Evolutionary conservation across 257 asterid species (phyloP), one percentile per base, ranked within the genome.

Genomic region (Gynochthodes officinalis): DNA sequence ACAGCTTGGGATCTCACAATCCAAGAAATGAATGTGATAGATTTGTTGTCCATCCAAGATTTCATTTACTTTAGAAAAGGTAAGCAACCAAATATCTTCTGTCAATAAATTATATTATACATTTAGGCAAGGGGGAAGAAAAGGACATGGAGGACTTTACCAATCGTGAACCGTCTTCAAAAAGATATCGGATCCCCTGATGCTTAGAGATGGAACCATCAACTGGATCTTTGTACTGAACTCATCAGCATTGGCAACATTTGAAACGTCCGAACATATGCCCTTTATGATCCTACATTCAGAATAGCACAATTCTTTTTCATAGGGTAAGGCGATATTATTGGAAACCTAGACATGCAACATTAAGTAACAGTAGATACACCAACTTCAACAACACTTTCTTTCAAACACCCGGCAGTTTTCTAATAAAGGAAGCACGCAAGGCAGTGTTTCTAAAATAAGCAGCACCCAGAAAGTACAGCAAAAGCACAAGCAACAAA

Each of bases 221-320:
- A 76, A 94, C 97, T 12, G 97, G 97, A 75, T 94, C 99, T 67
- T 90, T 94, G 86, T 94, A 94, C 82, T 94, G 98, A 94, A 94
- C 82, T 94, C 99, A 79, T 94, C 99, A 77, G 89, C 99, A 73
- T 74, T 32, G 80, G 76, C 86, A 60, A 94, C 93, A 19, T 72
- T 88, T 7, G 97, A 82, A 57, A 94, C 95, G 40, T 91, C 95
- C 37, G 97, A 70, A 44, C 86, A 64, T 65, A 87, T 78, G 59
- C 85, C 95, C 82, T 85, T 87, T 67, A 94, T 73, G 64, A 90
- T 86, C 69, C 98, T 94, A 87, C 66, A 77, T 68, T 42, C 70
- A 73, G 44, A 69, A 37, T 19, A 70, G 18, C 69, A 72, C 59
- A 67, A 64, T 43, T 68, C 21, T 42, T 23, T 42, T 40, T n/a